Evolutionary conservation across 2,329 filamentous ascomycete genomes (phyloP).

Genomic region (Elsinoe batatas): DNA sequence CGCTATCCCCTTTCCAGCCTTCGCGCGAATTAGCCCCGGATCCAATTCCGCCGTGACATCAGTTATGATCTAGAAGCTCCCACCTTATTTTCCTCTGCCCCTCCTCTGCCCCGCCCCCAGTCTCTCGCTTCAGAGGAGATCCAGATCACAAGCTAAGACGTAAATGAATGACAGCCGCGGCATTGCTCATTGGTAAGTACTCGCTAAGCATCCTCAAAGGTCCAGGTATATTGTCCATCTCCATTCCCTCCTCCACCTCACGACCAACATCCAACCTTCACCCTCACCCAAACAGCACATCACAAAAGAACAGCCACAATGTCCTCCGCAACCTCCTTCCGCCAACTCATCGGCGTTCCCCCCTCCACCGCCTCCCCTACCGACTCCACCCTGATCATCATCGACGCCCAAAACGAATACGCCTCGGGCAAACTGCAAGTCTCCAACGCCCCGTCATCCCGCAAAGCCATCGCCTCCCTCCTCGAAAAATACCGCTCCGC

Average conservation of each 20-base stretch:
- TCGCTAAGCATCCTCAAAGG: not conserved
- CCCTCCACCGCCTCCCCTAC: constrained; percentile 46
- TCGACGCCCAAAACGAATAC: constrained; percentile 61
- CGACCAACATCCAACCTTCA: not conserved
- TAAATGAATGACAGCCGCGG: not conserved
- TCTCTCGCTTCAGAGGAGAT: not conserved
- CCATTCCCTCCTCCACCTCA: not conserved
- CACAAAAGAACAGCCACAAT: not conserved
- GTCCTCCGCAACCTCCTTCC: constrained; percentile 33
- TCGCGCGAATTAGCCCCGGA: not conserved
- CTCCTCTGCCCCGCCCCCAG: not conserved
- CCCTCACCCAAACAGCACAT: not conserved
- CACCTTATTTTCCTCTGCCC: not conserved
- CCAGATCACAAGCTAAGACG: not conserved
- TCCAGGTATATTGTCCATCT: not conserved
- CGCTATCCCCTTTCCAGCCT: not conserved
- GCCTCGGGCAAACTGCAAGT: constrained; percentile 49
- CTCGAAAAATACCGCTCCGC: constrained; percentile 51
- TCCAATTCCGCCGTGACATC: no score
- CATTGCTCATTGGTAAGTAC: not conserved
- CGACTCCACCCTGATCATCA: constrained; percentile 55
- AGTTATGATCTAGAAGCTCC: not conserved
- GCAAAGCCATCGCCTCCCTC: constrained; percentile 47
- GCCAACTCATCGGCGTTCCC: constrained; percentile 43
- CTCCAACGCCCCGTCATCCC: constrained; percentile 42